phyloP scores from a whole-genome alignment of 192 early-diverging fungal species.

The Umbelopsis ramanniana region DNA sequence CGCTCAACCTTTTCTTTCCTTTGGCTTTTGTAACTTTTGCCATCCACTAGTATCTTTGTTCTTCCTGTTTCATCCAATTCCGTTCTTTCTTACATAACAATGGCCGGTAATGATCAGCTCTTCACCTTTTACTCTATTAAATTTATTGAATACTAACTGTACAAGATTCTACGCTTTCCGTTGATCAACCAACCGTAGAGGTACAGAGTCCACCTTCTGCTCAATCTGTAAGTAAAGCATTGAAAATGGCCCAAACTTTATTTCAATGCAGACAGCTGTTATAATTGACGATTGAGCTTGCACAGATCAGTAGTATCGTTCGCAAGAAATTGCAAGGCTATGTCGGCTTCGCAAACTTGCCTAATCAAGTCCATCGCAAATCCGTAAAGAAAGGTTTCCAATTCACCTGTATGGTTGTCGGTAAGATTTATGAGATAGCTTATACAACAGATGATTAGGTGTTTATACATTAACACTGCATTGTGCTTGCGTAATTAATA shows the following conservation, averaged over 20 bases:
- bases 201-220: background rate
- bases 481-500: background rate
- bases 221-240: slow-evolving; percentile 3
- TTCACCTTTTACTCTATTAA: background rate
- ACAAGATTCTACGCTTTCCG: slow-evolving; percentile 2
- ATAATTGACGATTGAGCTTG: background rate
- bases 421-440: slow-evolving; percentile 31
- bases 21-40: background rate
- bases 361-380: slow-evolving; percentile 94
- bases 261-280: background rate
- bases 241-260: too few relatives aligned
- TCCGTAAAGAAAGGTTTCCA: slow-evolving; percentile 95
- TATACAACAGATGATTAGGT: background rate
- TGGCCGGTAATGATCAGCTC: background rate
- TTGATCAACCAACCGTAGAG: background rate
- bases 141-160: background rate
- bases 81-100: slow-evolving; percentile 14
- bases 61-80: slow-evolving; percentile 1
- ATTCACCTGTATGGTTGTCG: slow-evolving; percentile 97
- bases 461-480: background rate
- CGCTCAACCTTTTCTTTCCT: background rate
- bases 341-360: slow-evolving; percentile 96
- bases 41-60: background rate
- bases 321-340: slow-evolving; percentile 83
- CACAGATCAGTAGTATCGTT: slow-evolving; percentile 27